phyloP scores from a whole-genome alignment of 768 basidiomycete species.

The Pleurotus salmoneostramineus region DNA sequence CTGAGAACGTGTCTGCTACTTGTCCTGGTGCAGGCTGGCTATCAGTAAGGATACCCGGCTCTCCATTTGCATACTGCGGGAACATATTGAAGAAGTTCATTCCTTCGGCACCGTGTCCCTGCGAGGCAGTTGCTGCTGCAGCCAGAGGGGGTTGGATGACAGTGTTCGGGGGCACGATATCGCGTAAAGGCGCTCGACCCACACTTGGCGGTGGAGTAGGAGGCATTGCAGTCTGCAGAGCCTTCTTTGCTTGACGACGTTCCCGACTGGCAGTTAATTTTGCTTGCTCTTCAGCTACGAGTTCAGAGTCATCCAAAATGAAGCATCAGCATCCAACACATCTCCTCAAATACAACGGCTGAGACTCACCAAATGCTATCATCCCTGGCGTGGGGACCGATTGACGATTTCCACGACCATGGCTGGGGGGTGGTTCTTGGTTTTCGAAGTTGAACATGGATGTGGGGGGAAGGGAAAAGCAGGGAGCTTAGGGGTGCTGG shows the following conservation, averaged over 20 bases:
- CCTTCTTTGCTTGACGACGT: neutral
- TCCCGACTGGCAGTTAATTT: neutral
- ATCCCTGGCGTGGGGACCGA: neutral
- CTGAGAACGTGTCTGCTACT: too few relatives aligned
- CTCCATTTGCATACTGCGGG: neutral
- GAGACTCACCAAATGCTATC: neutral
- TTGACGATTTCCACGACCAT: neutral
- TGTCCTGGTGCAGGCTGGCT: too few relatives aligned
- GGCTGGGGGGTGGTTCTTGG: neutral
- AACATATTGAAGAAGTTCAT: neutral
- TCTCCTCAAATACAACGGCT: neutral
- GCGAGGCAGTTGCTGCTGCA: neutral
- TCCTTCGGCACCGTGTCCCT: neutral
- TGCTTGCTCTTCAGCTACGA: neutral
- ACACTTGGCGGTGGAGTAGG: neutral
- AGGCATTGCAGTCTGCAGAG: neutral
- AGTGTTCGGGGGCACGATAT: neutral
- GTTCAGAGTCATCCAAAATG: neutral
- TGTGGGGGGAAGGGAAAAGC: neutral
- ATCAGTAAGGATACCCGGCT: too few relatives aligned
- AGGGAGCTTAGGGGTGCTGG: neutral
- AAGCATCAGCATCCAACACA: neutral
- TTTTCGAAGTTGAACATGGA: neutral
- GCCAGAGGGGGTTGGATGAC: neutral
- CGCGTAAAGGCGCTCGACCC: neutral